Base-by-base conservation (phyloP, 108 stramenopile species). In the Craspedostauros australis region DNA sequence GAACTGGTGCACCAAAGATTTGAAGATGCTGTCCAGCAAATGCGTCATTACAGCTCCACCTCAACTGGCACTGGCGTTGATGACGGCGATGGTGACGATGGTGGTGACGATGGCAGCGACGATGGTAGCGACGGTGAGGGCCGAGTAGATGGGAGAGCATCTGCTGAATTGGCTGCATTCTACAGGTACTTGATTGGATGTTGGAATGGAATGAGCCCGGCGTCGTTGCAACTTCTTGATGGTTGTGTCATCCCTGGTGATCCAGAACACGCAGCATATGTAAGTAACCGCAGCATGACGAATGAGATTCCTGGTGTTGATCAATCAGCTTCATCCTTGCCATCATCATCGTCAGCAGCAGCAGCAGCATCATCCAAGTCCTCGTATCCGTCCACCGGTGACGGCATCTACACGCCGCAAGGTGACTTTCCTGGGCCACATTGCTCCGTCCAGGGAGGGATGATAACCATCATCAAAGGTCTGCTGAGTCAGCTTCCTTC, bases 401-500 rank as follows among this genome's bases (percentile, higher is more conserved):
- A 76, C 53, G 50, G 51, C 23, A 22, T 31, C 7, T 73, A 69
- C 39, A 30, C 20, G 8, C n/a, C 40, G n/a, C 50, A 65, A 49
- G 79, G 79, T 2, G 79, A 76, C 54, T 80, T 70, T 66, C 30
- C 14, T 28, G 79, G 79, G 18, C 54, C 72, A 15, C 79, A 80
- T 45, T 74, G 75, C 50, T 74, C 72, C 20, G 46, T 80, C 2
- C 42, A 48, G 45, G 31, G 39, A 14, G 79, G 79, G 27, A 80
- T 80, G 79, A 5, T 20, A 26, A 49, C 57, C 6, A 46, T 80
- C 0, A 21, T 80, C 22, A 39, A 70, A 27, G 68, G 75, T 16
- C 32, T 79, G 22, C 24, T 57, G 19, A n/a, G n/a, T n/a, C n/a
- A n/a, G n/a, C n/a, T n/a, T n/a, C n/a, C n/a, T n/a, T n/a, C n/a